Evolutionary conservation across 805 yeast genomes (phyloP).

Genomic region (Candida taoyuanica): DNA sequence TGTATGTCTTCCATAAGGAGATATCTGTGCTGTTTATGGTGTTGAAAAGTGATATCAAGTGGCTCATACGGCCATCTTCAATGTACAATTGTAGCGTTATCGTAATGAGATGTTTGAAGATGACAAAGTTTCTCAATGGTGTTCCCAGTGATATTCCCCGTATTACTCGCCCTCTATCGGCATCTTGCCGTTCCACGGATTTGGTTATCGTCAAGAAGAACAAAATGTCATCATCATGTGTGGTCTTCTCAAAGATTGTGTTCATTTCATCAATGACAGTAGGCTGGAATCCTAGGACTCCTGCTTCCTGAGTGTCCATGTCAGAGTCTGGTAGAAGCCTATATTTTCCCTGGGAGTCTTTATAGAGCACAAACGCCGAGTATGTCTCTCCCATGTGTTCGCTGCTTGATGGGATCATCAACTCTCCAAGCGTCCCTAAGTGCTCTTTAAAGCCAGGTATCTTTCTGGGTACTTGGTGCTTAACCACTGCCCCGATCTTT

Average conservation of each 20-base stretch:
- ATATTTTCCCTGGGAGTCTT: slow-evolving; percentile 27
- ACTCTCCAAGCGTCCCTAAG: slow-evolving; percentile 41
- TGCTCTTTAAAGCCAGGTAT: slow-evolving; percentile 34
- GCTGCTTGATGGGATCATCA: slow-evolving; percentile 59
- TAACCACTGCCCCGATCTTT: slow-evolving; percentile 64
- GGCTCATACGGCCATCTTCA: slow-evolving; percentile 17
- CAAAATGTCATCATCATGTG: slow-evolving; percentile 33
- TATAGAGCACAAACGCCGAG: slow-evolving; percentile 50
- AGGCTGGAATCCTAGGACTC: slow-evolving; percentile 9
- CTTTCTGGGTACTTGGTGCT: slow-evolving; percentile 52
- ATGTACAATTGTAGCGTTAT: slow-evolving; percentile 41
- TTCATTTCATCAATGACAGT: slow-evolving; percentile 15
- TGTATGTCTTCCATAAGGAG: slow-evolving; percentile 21
- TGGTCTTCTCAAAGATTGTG: slow-evolving; percentile 21
- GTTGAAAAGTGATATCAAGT: slow-evolving; percentile 21
- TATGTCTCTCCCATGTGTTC: slow-evolving; percentile 54
- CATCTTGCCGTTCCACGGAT: slow-evolving; percentile 34
- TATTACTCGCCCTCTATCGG: slow-evolving; percentile 54
- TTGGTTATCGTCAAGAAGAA: slow-evolving; percentile 56
- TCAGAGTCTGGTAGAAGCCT: slow-evolving; percentile 19
- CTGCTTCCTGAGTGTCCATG: slow-evolving; percentile 16
- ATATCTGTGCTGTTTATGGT: slow-evolving; percentile 21
- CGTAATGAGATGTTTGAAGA: slow-evolving; percentile 54
- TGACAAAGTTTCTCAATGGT: slow-evolving; percentile 44
- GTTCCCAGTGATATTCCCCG: slow-evolving; percentile 59